Base-by-base conservation (phyloP, 352 stramenopile genomes). In the Globisporangium ultimum region DNA sequence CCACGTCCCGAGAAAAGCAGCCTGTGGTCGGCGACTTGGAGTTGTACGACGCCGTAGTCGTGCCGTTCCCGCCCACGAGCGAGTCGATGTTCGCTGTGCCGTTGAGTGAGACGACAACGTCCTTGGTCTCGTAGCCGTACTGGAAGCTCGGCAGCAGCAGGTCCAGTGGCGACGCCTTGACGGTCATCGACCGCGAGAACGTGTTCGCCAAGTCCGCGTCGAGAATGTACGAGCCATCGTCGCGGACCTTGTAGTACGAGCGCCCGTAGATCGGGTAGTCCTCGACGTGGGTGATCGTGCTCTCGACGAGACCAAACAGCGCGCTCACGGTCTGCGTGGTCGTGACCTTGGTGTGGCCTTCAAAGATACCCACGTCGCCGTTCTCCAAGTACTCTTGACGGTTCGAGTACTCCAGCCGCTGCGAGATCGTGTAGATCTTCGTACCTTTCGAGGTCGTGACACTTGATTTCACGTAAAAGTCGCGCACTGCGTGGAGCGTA, bases 391-490 rank as follows among this genome's bases (percentile, higher is more conserved):
- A 85, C 59, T 76, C 66, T 28, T 88, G 78, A 12, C 51, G 68
- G 54, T 89, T 91, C 17, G 64, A 60, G 40, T 78, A 89, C 22
- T 59, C 49, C 21, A 87, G 68, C 3, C 68, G 50, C 54, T 88
- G 78, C 34, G 68, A 53, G 18, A 88, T 58, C 11, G 68, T 71
- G 68, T 90, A 90, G 13, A 86, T 64, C 22, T 73, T 73, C 13
- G 70, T 73, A 28, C 78, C 78, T 8, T 75, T 70, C 12, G 78
- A 87, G 18, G 78, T 90, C 18, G 74, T 84, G 13, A 90, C 76
- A 36, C 68, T 71, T 28, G 70, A 76, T 48, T 71, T 71, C 21
- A 88, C 64, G 45, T 68, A 72, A 12, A 80, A 48, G 48, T 77
- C 50, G 14, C 78, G 78, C 13, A 28, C 56, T 10, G 67, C 80